Percentiles rank a stretch among this genome's conserved stretches.
Evolutionary conservation across 2,329 filamentous ascomycete genomes (phyloP).

Genomic region (Polytolypa hystricis): DNA sequence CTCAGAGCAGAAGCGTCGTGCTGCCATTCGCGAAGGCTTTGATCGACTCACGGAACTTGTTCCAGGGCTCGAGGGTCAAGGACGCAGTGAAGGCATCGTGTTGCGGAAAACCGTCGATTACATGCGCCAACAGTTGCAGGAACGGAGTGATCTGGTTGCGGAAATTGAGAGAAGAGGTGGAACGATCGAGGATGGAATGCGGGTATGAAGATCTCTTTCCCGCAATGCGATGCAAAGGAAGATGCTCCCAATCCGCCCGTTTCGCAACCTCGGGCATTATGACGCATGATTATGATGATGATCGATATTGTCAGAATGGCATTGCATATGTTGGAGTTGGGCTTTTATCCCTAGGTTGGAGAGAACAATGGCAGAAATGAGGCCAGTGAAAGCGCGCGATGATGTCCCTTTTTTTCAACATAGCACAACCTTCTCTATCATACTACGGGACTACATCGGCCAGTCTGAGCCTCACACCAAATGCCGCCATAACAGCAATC

Average conservation of each 20-base stretch:
- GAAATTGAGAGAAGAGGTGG: slow-evolving; percentile 50
- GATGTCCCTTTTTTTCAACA: no score
- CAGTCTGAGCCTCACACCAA: no score
- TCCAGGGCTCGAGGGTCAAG: slow-evolving; percentile 70
- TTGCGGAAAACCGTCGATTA: slow-evolving; percentile 59
- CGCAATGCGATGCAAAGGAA: no score
- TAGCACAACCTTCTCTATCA: no score
- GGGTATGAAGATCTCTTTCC: slow-evolving; percentile 11
- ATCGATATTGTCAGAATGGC: no score
- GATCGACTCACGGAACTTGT: slow-evolving; percentile 70
- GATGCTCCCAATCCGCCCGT: no score
- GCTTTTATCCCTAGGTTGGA: no score
- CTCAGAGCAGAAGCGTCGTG: slow-evolving; percentile 53
- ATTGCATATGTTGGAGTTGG: no score
- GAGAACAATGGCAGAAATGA: no score
- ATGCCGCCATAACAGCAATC: no score
- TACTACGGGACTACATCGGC: no score
- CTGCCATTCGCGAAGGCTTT: slow-evolving; percentile 72
- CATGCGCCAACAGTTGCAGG: slow-evolving; percentile 49
- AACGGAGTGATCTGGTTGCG: slow-evolving; percentile 47
- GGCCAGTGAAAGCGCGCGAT: no score
- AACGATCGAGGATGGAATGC: slow-evolving; percentile 36
- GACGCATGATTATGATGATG: neutral
- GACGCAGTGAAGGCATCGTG: slow-evolving; percentile 76
- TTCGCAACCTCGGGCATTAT: neutral